Conservation (phyloP, 2,329 filamentous ascomycete species). For the Aspergillus carbonarius region DNA sequence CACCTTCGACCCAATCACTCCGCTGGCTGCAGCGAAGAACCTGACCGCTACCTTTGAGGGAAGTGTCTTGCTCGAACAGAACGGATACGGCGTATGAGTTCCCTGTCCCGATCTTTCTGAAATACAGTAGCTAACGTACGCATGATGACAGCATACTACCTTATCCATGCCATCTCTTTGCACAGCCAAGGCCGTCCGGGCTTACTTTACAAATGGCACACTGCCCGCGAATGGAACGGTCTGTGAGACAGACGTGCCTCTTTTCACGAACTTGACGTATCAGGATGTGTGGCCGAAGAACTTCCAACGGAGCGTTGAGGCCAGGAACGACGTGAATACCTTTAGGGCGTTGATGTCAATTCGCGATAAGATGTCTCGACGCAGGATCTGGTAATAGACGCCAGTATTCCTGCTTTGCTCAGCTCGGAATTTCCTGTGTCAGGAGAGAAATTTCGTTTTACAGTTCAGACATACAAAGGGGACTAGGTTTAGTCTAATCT, state of each 20-base stretch:
- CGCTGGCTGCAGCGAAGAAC: conserved; percentile 23
- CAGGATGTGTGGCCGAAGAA: background rate
- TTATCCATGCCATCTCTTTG: conserved; percentile 1
- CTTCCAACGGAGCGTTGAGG: background rate
- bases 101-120: background rate
- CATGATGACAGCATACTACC: background rate
- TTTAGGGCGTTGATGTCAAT: background rate
- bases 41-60: conserved; percentile 23
- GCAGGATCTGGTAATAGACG: background rate
- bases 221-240: conserved; percentile 1
- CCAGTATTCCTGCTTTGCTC: no score
- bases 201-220: conserved; percentile 6
- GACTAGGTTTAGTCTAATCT: no score
- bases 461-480: no score
- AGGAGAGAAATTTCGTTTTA: no score
- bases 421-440: no score
- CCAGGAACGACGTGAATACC: background rate
- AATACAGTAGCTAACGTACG: background rate
- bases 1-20: conserved; percentile 25
- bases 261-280: background rate
- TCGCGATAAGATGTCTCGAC: background rate
- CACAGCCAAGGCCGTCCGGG: background rate
- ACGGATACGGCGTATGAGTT: conserved; percentile 18
- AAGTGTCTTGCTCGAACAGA: conserved; percentile 26
- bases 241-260: conserved; percentile 1